Evolutionary conservation across 2,329 filamentous ascomycete species (phyloP).

Genomic region (Ophiostoma sp.): DNA sequence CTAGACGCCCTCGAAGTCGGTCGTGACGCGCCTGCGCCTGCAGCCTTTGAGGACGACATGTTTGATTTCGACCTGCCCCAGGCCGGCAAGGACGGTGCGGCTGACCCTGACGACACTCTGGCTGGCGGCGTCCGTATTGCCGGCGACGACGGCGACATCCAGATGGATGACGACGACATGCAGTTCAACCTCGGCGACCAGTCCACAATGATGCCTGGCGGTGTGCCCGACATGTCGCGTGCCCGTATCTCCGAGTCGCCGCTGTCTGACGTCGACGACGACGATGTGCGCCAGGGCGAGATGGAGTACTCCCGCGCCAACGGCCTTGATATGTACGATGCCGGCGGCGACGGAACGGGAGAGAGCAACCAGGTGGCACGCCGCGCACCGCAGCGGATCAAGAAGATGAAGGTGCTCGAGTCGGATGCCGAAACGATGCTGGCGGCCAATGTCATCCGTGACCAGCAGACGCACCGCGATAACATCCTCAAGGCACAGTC

Average conservation of each 20-base stretch:
- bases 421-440: conserved; percentile 79
- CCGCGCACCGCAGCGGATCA: conserved; percentile 65
- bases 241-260: conserved; percentile 64
- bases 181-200: conserved; percentile 58
- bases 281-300: conserved; percentile 55
- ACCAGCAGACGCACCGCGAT: conserved; percentile 78
- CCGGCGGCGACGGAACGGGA: conserved; percentile 42
- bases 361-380: conserved; percentile 48
- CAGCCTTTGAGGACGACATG: conserved; percentile 63
- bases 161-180: conserved; percentile 59
- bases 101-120: conserved; percentile 45
- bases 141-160: conserved; percentile 59
- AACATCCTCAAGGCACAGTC: conserved; percentile 78
- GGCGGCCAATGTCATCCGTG: conserved; percentile 70
- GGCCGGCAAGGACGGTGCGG: conserved; percentile 44
- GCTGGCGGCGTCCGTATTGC: conserved; percentile 55
- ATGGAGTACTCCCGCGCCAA: conserved; percentile 49
- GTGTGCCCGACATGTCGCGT: conserved; percentile 46
- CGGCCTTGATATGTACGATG: conserved; percentile 57
- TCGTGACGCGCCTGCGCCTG: conserved; percentile 70
- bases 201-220: conserved; percentile 44
- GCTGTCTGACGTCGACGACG: conserved; percentile 64
- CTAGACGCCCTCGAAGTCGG: conserved; percentile 76
- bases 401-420: conserved; percentile 72
- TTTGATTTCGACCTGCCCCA: conserved; percentile 57